Conservation (phyloP, 176 grass and related monocot species). For the Puccinellia tenuiflora region DNA sequence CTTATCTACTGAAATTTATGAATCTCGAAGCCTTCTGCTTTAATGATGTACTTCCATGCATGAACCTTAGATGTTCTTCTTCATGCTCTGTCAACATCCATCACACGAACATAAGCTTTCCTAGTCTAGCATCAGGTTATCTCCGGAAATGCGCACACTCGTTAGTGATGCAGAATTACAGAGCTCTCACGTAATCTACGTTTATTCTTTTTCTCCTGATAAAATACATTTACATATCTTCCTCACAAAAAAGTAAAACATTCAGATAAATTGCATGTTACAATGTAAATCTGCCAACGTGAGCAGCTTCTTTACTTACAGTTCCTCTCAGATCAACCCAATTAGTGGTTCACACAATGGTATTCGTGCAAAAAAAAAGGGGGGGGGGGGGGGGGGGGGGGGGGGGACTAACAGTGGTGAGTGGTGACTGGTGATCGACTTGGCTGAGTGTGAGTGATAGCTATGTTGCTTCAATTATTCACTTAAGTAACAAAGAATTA, state of each 20-base stretch:
- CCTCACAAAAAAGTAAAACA: not conserved
- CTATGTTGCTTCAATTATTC: constrained; percentile 31
- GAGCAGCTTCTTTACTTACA: not conserved
- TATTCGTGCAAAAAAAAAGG: not conserved
- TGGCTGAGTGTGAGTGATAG: constrained; percentile 6
- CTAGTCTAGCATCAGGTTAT: not conserved
- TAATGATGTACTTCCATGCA: not conserved
- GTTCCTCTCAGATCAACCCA: not conserved
- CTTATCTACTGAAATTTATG: not conserved
- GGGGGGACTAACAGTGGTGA: not conserved
- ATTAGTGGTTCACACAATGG: constrained; percentile 22
- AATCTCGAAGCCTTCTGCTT: not conserved
- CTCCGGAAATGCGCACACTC: too few species aligned
- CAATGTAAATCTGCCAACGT: not conserved
- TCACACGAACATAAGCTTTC: not conserved
- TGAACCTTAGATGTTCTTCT: not conserved
- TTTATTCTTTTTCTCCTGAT: not conserved
- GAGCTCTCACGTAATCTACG: not conserved
- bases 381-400: too few species aligned
- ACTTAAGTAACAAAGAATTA: constrained; percentile 16
- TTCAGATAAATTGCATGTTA: not conserved
- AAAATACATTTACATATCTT: not conserved
- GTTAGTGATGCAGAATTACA: not conserved
- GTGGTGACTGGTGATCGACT: not conserved
- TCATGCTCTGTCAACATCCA: not conserved